Base-by-base conservation (phyloP, 257 asterid species). In the Echites panduratus region DNA sequence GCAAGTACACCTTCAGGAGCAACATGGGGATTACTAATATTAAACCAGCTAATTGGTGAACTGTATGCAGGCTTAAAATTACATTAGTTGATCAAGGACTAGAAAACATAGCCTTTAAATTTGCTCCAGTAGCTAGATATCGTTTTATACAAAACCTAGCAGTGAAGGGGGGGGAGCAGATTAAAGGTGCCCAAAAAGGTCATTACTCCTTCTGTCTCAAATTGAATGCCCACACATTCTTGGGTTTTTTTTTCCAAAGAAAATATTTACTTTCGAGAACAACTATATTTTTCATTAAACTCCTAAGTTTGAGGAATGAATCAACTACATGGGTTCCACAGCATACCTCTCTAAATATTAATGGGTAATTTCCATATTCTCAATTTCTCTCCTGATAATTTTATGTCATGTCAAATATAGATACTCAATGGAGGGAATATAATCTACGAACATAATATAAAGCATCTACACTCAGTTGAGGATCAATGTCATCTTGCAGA, bases 391-490 rank as follows among this genome's bases (percentile, higher is more conserved):
- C 49, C 69, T 17, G 40, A 32, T 17, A 38, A 7, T 64, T 53
- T 7, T 35, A 8, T 35, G 22, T 63, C 14, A 35, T 35, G 47
- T 64, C 27, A 38, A 64, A 64, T 38, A 11, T 38, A 10, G 26
- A 38, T 20, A 32, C 24, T 29, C 44, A 61, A 59, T 27, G 43
- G 66, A 29, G 44, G 4, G 67, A 61, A 35, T 40, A 50, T 29
- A 13, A 29, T 45, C 63, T 41, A 47, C 8, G 24, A 20, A 11
- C 65, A 32, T 52, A 35, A 32, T n/a, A 20, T 5, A 8, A 47
- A 68, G 53, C 70, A 67, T 43, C 45, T 27, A 20, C 59, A 22
- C 76, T 74, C 50, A 29, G 41, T 68, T 69, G 71, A 67, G 75
- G 9, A 53, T 69, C 62, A 76, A 45, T 19, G 6, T 5, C 9